A percentile compares a stretch with the other conserved stretches of the same genome.
Conservation (phyloP, 2,329 filamentous ascomycete species). For the Hymenoscyphus repandus region DNA sequence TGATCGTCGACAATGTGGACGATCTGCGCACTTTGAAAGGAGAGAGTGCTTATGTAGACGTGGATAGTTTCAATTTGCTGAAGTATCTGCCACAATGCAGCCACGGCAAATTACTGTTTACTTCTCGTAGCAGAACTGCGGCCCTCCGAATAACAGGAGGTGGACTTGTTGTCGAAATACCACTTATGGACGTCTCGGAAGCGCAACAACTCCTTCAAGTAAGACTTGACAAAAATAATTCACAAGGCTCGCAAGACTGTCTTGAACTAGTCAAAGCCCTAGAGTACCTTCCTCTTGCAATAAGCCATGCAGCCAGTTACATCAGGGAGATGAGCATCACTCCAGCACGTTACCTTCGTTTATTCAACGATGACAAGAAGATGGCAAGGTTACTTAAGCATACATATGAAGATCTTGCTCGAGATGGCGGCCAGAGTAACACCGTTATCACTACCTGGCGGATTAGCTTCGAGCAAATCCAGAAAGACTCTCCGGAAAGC, state of each 20-base stretch:
- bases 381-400: background rate
- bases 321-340: background rate
- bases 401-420: constrained; percentile 22
- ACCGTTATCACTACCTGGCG: constrained; percentile 34
- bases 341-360: background rate
- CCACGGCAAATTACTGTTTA: constrained; percentile 7
- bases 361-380: background rate
- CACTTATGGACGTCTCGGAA: constrained; percentile 2
- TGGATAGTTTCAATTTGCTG: background rate
- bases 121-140: constrained; percentile 6
- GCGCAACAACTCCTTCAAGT: constrained; percentile 5
- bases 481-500: constrained; percentile 12
- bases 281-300: constrained; percentile 21
- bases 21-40: background rate
- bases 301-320: constrained; percentile 18
- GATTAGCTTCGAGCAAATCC: constrained; percentile 32
- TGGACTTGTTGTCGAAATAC: background rate
- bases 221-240: constrained; percentile 11
- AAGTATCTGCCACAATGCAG: background rate
- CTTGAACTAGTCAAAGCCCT: constrained; percentile 4
- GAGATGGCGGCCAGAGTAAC: constrained; percentile 29
- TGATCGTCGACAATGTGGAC: no score
- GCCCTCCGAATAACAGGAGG: background rate
- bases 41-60: background rate
- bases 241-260: background rate